phyloP scores from a whole-genome alignment of 1,284 basidiomycete genomes.

The Lignosus rhinocerotis region DNA sequence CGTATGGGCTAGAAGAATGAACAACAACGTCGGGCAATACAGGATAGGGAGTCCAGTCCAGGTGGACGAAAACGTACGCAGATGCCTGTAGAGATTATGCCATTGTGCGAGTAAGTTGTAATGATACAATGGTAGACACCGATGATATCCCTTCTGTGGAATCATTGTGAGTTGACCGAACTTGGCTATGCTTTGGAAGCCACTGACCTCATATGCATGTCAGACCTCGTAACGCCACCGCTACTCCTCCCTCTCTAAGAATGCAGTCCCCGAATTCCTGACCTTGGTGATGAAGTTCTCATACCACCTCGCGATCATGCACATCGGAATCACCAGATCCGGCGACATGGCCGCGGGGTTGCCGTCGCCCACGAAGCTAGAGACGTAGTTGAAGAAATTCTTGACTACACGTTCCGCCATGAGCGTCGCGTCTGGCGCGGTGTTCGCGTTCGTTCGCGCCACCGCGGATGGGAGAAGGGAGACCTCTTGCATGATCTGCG shows the following conservation, averaged over 20 bases:
- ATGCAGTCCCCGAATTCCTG: constrained; percentile 66
- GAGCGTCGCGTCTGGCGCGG: constrained; percentile 36
- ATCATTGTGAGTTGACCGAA: too few relatives aligned
- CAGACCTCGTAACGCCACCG: constrained; percentile 30
- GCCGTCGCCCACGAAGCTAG: constrained; percentile 64
- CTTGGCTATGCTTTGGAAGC: too few relatives aligned
- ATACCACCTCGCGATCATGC: constrained; percentile 80
- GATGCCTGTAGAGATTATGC: too few relatives aligned
- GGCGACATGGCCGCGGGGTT: constrained; percentile 49
- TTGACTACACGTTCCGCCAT: constrained; percentile 70
- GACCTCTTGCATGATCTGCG: constrained; percentile 56
- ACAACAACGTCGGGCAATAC: too few relatives aligned
- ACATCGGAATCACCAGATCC: constrained; percentile 74
- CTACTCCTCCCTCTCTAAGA: constrained; percentile 71
- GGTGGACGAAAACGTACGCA: too few relatives aligned
- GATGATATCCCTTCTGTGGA: too few relatives aligned
- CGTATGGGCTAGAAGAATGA: too few relatives aligned
- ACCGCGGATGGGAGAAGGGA: constrained; percentile 44
- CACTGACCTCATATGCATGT: too few relatives aligned
- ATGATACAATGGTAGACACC: too few relatives aligned
- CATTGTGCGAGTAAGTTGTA: too few relatives aligned
- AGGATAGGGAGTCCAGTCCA: too few relatives aligned
- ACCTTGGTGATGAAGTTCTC: constrained; percentile 78
- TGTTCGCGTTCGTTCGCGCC: constrained; percentile 18
- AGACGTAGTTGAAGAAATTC: constrained; percentile 83